These are phyloP conservation scores for Knufia fluminis DNA, from an alignment of 2,329 filamentous ascomycete genomes.

Conservation along the genomic window DNA sequence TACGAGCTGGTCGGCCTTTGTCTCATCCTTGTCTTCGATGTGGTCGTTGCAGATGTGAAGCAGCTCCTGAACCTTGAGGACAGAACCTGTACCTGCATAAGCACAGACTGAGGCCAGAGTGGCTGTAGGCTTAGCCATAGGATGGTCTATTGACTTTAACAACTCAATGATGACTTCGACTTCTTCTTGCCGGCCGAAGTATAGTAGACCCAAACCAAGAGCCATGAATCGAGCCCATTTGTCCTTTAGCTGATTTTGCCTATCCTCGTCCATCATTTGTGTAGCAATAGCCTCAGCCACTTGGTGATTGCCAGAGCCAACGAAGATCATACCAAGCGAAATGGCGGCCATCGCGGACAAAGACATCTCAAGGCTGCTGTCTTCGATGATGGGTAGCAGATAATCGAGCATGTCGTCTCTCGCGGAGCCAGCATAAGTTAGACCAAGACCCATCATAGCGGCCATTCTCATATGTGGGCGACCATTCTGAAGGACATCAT, in stretches of 20 bases:
- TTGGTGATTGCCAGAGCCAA: conserved; percentile 83
- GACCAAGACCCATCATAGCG: conserved; percentile 89
- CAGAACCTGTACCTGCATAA: conserved; percentile 94
- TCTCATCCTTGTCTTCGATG: conserved; percentile 86
- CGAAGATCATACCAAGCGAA: conserved; percentile 79
- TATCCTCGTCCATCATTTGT: conserved; percentile 87
- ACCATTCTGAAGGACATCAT: conserved; percentile 69
- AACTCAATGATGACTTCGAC: conserved; percentile 98
- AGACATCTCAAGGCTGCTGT: conserved; percentile 82
- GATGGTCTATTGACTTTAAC: conserved; percentile 91
- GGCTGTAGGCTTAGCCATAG: conserved; percentile 91
- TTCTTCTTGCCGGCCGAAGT: conserved; percentile 94
- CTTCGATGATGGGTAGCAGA: conserved; percentile 76
- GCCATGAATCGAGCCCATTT: conserved; percentile 98
- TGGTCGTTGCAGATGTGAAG: conserved; percentile 98
- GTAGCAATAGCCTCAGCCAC: conserved; percentile 87
- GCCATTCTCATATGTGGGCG: conserved; percentile 69
- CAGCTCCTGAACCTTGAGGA: conserved; percentile 93
- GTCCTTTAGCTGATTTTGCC: conserved; percentile 81
- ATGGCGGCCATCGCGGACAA: conserved; percentile 93
- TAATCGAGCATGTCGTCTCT: conserved; percentile 79
- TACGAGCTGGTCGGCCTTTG: conserved; percentile 88
- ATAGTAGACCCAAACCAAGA: conserved; percentile 82
- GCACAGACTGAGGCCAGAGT: conserved; percentile 94
- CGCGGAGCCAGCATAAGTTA: conserved; percentile 90